These are phyloP conservation scores for Fomitopsis palustris DNA, from an alignment of 1,284 basidiomycete genomes.

Conservation along the genomic window DNA sequence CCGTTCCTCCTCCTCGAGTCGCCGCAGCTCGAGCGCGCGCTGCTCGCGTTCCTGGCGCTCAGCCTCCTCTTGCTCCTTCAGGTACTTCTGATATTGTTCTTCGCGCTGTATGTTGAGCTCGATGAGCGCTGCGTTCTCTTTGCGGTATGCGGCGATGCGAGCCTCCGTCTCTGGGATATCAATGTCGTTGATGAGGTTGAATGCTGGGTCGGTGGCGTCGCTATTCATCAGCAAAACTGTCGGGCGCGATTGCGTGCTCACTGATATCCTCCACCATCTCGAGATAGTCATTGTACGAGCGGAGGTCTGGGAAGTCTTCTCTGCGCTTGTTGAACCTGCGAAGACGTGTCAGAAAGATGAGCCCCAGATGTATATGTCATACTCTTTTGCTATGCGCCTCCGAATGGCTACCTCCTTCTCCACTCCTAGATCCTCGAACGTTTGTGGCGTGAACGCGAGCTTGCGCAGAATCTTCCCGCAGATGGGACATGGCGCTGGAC, in stretches of 20 bases:
- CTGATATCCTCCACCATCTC: slow-evolving; percentile 96
- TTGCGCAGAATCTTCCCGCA: slow-evolving; percentile 91
- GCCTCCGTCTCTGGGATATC: slow-evolving; percentile 85
- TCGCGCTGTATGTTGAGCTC: slow-evolving; percentile 78
- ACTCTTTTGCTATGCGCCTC: slow-evolving; percentile 86
- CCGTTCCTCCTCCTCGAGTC: slow-evolving; percentile 71
- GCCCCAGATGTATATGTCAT: neutral
- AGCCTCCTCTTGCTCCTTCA: slow-evolving; percentile 74
- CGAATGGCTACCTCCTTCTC: slow-evolving; percentile 96
- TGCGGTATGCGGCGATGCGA: slow-evolving; percentile 75
- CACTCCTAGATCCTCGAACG: slow-evolving; percentile 94
- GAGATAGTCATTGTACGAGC: slow-evolving; percentile 94
- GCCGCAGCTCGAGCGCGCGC: slow-evolving; percentile 64
- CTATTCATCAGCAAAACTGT: slow-evolving; percentile 1
- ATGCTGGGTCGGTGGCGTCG: slow-evolving; percentile 50
- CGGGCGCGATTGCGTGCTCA: slow-evolving; percentile 28
- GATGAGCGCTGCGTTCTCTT: slow-evolving; percentile 78
- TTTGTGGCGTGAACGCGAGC: slow-evolving; percentile 92
- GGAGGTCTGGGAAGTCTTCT: slow-evolving; percentile 84
- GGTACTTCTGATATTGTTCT: slow-evolving; percentile 64
- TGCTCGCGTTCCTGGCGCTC: slow-evolving; percentile 69
- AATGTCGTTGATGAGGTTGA: slow-evolving; percentile 93
- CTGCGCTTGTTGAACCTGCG: slow-evolving; percentile 87
- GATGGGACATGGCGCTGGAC: slow-evolving; percentile 94
- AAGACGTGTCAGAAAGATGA: neutral